Conservation (phyloP, 2,329 filamentous ascomycete species). For the Hymenoscyphus repandus region DNA sequence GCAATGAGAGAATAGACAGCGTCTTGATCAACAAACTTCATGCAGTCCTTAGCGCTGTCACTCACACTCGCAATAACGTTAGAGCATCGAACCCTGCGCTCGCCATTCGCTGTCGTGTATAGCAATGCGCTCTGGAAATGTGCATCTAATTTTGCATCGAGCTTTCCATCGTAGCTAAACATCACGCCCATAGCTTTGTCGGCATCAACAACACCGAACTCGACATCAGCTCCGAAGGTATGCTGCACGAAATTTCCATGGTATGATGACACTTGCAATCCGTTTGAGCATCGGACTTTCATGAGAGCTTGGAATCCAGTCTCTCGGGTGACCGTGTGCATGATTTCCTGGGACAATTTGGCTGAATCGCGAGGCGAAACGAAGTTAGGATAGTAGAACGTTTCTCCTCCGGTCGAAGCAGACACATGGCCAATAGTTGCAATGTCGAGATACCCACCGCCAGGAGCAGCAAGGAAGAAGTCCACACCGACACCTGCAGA, state of each 20-base stretch:
- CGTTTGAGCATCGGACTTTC: slow-evolving; percentile 98
- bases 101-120: slow-evolving; percentile 85
- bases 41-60: slow-evolving; percentile 73
- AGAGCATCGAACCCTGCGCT: slow-evolving; percentile 85
- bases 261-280: slow-evolving; percentile 87
- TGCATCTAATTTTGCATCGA: slow-evolving; percentile 93
- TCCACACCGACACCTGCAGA: slow-evolving; percentile 82
- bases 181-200: slow-evolving; percentile 90
- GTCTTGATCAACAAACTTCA: slow-evolving; percentile 95
- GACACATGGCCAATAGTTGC: slow-evolving; percentile 86
- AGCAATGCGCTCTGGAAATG: slow-evolving; percentile 95
- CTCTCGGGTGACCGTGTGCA: slow-evolving; percentile 79
- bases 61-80: slow-evolving; percentile 92
- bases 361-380: slow-evolving; percentile 78
- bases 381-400: slow-evolving; percentile 97
- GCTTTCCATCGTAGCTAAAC: slow-evolving; percentile 93
- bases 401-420: slow-evolving; percentile 86
- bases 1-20: slow-evolving; percentile 83
- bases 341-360: slow-evolving; percentile 79
- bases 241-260: slow-evolving; percentile 96
- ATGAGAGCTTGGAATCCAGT: slow-evolving; percentile 94
- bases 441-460: slow-evolving; percentile 86
- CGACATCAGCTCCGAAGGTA: slow-evolving; percentile 88
- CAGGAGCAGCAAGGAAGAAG: slow-evolving; percentile 89
- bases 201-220: slow-evolving; percentile 86